Base-by-base conservation (phyloP, 352 stramenopile genomes). In the Pythium biforme region DNA sequence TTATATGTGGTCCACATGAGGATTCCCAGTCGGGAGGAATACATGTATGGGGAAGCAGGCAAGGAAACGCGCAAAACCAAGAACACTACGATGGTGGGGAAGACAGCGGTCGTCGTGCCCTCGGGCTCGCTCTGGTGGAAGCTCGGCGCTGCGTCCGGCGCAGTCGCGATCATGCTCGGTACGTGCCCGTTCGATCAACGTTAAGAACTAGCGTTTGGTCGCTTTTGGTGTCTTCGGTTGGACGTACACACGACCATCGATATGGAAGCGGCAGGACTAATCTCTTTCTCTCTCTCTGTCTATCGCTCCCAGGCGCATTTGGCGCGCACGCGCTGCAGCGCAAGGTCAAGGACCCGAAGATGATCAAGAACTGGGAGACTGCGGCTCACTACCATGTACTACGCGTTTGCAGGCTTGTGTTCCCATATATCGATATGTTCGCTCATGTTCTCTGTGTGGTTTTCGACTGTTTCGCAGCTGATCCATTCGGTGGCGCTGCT, bases 291-390 rank as follows among this genome's bases (percentile, higher is more conserved):
- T 52, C 10, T 31, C 19, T 45, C 10, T 51, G 22, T 20, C 26
- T 22, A 45, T 43, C 34, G 27, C 54, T 5, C 25, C 12, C 53
- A 94, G 86, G 83, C 8, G 82, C 86, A 43, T 95, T 95, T 53
- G 86, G 86, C 33, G 83, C 86, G 19, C 86, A 95, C 51, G 83
- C 69, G 15, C 68, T 95, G 43, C 76, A 92, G 69, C 68, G 68
- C 27, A 73, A 64, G 37, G 73, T 93, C 31, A 89, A 79, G 60
- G 82, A 95, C 53, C 80, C 82, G 25, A 80, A 89, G 62, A 73
- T 92, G 64, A 68, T 92, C 62, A 93, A 95, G 75, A 92, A 81
- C 64, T 95, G 86, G 86, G 81, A 92, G 59, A 93, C 83, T 0
- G 86, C 82, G 1, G 74, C 86, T 0, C 79, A 92, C 31, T 95